Evolutionary conservation across 208 protist species (phyloP).

Genomic region (Wallacemonas sp.): DNA sequence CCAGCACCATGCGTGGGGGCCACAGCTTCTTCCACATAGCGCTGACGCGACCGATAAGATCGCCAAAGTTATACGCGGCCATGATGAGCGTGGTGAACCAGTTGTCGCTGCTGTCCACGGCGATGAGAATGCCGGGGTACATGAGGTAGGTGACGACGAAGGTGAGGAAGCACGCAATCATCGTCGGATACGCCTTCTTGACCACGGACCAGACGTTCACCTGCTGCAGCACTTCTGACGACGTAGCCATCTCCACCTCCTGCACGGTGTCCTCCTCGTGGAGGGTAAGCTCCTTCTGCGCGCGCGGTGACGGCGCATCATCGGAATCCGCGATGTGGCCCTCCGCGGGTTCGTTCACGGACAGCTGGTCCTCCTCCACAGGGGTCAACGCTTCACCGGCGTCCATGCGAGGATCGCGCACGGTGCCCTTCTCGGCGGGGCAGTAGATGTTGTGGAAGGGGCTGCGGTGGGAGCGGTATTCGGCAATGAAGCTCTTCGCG

Average conservation of each 20-base stretch:
- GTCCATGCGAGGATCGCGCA: not conserved
- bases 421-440: not conserved
- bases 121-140: slow-evolving; percentile 75
- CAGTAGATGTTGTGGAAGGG: slow-evolving; percentile 28
- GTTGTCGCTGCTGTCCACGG: slow-evolving; percentile 37
- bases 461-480: slow-evolving; percentile 47
- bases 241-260: slow-evolving; percentile 29
- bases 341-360: slow-evolving; percentile 7
- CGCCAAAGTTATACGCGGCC: slow-evolving; percentile 64
- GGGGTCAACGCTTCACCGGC: slow-evolving; percentile 3
- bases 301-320: no score
- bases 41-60: slow-evolving; percentile 54
- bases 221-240: slow-evolving; percentile 62
- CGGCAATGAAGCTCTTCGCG: slow-evolving; percentile 51
- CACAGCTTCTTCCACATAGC: slow-evolving; percentile 49
- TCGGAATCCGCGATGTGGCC: not conserved
- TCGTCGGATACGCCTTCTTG: slow-evolving; percentile 72
- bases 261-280: slow-evolving; percentile 13
- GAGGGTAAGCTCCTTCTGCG: slow-evolving; percentile 6
- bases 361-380: slow-evolving; percentile 13
- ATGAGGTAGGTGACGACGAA: slow-evolving; percentile 72
- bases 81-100: slow-evolving; percentile 83
- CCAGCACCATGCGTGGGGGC: slow-evolving; percentile 29
- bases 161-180: slow-evolving; percentile 62
- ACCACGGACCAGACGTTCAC: slow-evolving; percentile 59